phyloP scores from a whole-genome alignment of 192 early-diverging fungal species.

The Backusella tarrabulga region DNA sequence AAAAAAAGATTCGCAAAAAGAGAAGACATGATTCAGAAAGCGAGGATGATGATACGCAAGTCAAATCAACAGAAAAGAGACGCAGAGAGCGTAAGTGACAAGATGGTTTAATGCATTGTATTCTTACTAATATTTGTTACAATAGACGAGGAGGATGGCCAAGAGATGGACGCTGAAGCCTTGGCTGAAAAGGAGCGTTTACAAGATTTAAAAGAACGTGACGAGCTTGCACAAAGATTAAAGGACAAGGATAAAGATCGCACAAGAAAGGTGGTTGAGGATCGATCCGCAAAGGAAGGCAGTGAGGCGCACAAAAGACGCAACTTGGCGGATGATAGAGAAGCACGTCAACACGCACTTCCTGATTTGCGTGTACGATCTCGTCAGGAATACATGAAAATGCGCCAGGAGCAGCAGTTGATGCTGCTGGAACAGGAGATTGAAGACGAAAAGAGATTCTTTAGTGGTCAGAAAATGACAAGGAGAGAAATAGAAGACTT shows the following conservation, averaged over 20 bases:
- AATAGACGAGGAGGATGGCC: constrained; percentile 34
- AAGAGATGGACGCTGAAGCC: constrained; percentile 48
- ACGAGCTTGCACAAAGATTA: constrained; percentile 85
- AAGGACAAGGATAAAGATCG: constrained; percentile 79
- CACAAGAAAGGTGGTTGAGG: constrained; percentile 77
- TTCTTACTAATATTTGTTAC: background rate
- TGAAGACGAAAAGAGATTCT: constrained; percentile 85
- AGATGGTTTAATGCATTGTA: background rate
- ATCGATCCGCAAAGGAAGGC: constrained; percentile 63
- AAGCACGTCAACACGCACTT: constrained; percentile 65
- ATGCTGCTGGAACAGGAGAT: constrained; percentile 75
- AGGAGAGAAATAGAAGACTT: constrained; percentile 73
- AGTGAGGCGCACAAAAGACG: constrained; percentile 65
- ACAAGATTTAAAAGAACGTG: constrained; percentile 81
- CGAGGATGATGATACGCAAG: constrained; percentile 33
- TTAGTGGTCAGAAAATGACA: constrained; percentile 70
- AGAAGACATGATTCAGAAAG: constrained; percentile 34
- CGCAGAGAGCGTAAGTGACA: constrained; percentile 1
- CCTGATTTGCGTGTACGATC: constrained; percentile 83
- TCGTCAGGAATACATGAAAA: constrained; percentile 87
- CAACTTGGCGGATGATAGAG: constrained; percentile 80
- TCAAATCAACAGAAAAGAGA: constrained; percentile 21
- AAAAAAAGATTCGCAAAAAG: constrained; percentile 50
- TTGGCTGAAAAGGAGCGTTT: constrained; percentile 51
- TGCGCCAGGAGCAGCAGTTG: constrained; percentile 82